Base-by-base conservation (phyloP, 2,329 filamentous ascomycete genomes). In the Metarhizium brunneum region DNA sequence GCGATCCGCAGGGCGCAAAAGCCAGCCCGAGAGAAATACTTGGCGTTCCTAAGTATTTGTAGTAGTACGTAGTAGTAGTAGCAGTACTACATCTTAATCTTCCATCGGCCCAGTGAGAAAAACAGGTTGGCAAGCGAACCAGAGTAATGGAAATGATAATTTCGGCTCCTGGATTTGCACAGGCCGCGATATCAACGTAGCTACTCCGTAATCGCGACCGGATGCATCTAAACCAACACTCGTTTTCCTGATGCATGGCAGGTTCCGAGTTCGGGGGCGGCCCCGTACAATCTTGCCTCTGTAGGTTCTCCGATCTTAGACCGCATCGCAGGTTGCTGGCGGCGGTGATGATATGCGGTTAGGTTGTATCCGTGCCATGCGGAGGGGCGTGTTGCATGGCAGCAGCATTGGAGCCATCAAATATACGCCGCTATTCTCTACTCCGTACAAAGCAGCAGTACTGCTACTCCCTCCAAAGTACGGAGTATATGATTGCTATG, bases 1-100 rank as follows among this genome's bases (percentile, higher is more conserved):
- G 29, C 40, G 52, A 45, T 30, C 25, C 20, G 40, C 52, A 48
- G 55, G 59, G 59, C 59, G 59, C 59, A 57, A 58, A 57, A 60
- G 40, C 50, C 55, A 60, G 58, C 58, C 58, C 55, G 25, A 49
- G 49, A 20, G 42, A 11, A 47, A 43, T 35, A 35, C 20, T 45
- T 50, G 43, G 18, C 47, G 25, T 35, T 49, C 11, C 3, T 14
- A 30, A 6, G 10, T 30, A 11, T 7, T 35, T 3, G 7, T 35
- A 35, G 7, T 8, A 35, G 7, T 35, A 35, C 45, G 30, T 30
- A 6, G 10, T n/a, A 11, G 32, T 35, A 11, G 7, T 35, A 35
- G 6, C 3, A 35, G 6, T 35, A 35, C 45, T 48, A 8, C 45
- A 48, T 48, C 6, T 18, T 18, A 16, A n/a, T 18, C 3, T 18